Evolutionary conservation across 176 grass and related monocot species (phyloP).

Genomic region (Triticum turgidum): DNA sequence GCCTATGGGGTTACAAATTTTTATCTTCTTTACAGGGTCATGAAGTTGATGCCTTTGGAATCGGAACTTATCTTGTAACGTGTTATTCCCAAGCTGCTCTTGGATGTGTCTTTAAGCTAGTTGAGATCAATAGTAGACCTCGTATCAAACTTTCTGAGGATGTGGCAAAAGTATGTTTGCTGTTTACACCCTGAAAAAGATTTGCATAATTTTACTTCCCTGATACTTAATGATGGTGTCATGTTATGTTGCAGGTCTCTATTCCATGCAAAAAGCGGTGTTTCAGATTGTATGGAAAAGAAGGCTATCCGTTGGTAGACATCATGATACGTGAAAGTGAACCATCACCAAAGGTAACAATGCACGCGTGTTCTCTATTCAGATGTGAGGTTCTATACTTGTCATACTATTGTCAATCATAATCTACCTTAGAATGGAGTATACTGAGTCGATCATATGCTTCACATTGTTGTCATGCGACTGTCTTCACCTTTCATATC

Average conservation of each 20-base stretch:
- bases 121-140: slow-evolving; percentile 93
- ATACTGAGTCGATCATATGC: neutral
- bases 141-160: slow-evolving; percentile 99
- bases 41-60: slow-evolving; percentile 96
- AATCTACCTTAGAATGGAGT: slow-evolving; percentile 13
- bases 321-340: slow-evolving; percentile 90
- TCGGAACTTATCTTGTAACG: slow-evolving; percentile 95
- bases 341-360: slow-evolving; percentile 71
- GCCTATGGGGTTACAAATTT: slow-evolving; percentile 16
- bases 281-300: slow-evolving; percentile 93
- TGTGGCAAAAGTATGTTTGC: slow-evolving; percentile 74
- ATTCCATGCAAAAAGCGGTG: slow-evolving; percentile 96
- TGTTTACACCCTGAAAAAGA: neutral
- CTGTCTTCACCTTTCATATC: neutral
- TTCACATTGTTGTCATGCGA: slow-evolving; percentile 1
- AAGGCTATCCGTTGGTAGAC: slow-evolving; percentile 91
- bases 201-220: slow-evolving; percentile 3
- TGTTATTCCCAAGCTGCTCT: slow-evolving; percentile 97
- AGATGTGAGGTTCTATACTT: slow-evolving; percentile 16
- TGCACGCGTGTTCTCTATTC: slow-evolving; percentile 5
- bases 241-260: slow-evolving; percentile 62
- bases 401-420: neutral
- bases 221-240: neutral
- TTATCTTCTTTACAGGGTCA: slow-evolving; percentile 70
- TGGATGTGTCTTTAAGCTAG: slow-evolving; percentile 99